A percentile compares a stretch with the other conserved stretches of the same genome.
These are phyloP conservation scores for Candida fluviatilis DNA, from an alignment of 805 yeast species.

Conservation along the genomic window DNA sequence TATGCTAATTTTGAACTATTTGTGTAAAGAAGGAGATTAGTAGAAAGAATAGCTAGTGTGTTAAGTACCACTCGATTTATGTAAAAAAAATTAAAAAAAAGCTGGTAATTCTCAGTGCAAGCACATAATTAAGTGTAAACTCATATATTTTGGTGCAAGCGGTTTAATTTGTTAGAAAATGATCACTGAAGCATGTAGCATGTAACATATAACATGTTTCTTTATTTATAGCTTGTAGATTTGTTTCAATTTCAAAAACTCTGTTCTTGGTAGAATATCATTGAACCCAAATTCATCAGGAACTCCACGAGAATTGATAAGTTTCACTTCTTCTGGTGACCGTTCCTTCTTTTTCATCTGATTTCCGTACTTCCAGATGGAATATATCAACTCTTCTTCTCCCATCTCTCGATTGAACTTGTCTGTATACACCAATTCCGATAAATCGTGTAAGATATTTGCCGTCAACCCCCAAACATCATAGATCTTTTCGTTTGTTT, in stretches of 20 bases:
- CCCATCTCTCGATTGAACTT: conserved; percentile 35
- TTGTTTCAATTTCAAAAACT: conserved; percentile 37
- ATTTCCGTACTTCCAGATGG: conserved; percentile 48
- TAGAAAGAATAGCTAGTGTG: no score
- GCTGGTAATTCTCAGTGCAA: no score
- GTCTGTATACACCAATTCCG: conserved; percentile 44
- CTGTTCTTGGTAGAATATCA: conserved; percentile 42
- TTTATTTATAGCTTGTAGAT: conserved; percentile 28
- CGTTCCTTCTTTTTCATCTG: conserved; percentile 49
- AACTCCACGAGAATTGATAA: conserved; percentile 36
- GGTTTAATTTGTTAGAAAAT: no score
- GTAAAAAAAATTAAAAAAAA: no score
- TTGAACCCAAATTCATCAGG: conserved; percentile 38
- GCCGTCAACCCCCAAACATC: conserved; percentile 86
- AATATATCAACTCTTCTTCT: conserved; percentile 63
- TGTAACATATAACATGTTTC: neutral
- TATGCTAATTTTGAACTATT: no score
- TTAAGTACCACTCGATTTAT: no score
- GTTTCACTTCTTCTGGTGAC: conserved; percentile 48
- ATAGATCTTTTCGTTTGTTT: conserved; percentile 46
- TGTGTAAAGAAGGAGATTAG: no score
- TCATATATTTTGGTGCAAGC: no score
- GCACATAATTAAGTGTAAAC: no score
- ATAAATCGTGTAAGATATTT: conserved; percentile 68
- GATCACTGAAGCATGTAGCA: no score